Base-by-base conservation (phyloP, 1,139 yeast genomes). In the Geotrichum aggregatum region DNA sequence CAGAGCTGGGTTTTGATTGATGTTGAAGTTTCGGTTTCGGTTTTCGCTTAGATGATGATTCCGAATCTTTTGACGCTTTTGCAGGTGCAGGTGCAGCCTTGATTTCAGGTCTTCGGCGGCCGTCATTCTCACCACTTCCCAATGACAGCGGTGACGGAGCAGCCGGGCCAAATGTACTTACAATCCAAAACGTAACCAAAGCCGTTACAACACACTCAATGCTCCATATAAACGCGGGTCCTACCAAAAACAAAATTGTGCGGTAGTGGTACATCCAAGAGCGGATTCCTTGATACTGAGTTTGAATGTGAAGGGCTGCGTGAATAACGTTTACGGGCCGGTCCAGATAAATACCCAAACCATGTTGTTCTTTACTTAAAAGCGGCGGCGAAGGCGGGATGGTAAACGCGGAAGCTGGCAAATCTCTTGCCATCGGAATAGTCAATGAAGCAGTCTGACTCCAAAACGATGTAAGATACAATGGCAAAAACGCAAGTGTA, bases 401-500 rank as follows among this genome's bases (percentile, higher is more conserved):
- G 14, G 22, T 22, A 30, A 41, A 28, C 10, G 16, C 13, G 38
- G 47, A 31, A 11, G 33, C 39, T 3, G 40, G 26, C 53, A 56
- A 45, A 3, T 49, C 49, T 2, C 42, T 39, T 1, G 44, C 44
- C 14, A 47, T 45, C 16, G 45, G 45, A 8, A 47, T 26, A 6
- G 34, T n/a, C 56, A 47, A n/a, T 19, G 11, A 18, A 8, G 45
- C 5, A 28, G 36, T 52, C 45, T 67, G 67, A 2, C 35, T 24
- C 52, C 44, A 48, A 38, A 59, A 49, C 2, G 69, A 70, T 2
- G 59, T 31, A 5, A 67, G 35, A 42, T 68, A 66, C 1, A 66
- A 52, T 3, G 72, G 73, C 7, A 66, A 49, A 31, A 59, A 61
- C 8, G 63, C 39, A 3, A 67, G 13, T 1, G 67, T 56, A 38